These are phyloP conservation scores for Haplosporangium sp. DNA, from an alignment of 371 early-diverging fungal genomes.

Conservation along the genomic window DNA sequence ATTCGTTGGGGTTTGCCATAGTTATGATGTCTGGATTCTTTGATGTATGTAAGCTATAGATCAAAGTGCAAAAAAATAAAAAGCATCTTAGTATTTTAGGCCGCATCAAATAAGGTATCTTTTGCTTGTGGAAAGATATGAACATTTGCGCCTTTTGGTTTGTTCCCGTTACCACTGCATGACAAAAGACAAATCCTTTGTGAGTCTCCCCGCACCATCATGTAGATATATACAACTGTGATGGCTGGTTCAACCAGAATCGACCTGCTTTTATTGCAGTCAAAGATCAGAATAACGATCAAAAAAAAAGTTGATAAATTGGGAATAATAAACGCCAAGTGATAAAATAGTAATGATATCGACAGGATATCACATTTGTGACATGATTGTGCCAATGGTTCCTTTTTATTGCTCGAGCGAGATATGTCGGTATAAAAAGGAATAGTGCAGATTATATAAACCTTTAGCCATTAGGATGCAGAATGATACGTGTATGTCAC, in stretches of 20 bases:
- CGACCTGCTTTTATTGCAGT: neutral
- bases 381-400: neutral
- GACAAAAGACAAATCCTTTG: neutral
- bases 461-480: neutral
- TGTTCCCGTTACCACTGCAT: neutral
- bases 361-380: no score
- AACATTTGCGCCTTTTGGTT: neutral
- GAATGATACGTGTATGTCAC: neutral
- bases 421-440: neutral
- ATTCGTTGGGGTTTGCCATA: neutral
- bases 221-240: neutral
- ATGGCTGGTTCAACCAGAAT: neutral
- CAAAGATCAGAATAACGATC: neutral
- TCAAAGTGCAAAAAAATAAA: neutral
- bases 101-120: neutral
- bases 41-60: neutral
- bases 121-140: neutral
- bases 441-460: neutral
- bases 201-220: neutral
- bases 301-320: neutral
- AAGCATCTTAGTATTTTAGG: neutral
- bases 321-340: neutral
- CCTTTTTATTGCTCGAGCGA: neutral
- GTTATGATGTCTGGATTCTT: neutral
- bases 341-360: neutral